Evolutionary conservation across 345 rosid species (phyloP), one percentile per base, ranked within the genome.

Genomic region (Salix exigua): DNA sequence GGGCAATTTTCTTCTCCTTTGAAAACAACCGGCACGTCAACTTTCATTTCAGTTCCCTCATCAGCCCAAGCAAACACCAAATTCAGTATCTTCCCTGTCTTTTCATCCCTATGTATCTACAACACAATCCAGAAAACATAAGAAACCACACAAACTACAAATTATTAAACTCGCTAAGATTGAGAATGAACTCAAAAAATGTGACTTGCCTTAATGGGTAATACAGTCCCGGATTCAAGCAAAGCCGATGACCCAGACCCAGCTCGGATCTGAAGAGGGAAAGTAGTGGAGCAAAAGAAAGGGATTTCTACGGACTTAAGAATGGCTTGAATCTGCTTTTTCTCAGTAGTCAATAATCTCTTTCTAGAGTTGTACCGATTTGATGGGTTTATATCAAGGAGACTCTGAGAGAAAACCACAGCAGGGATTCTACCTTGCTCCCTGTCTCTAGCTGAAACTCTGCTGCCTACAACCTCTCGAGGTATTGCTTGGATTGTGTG

Each of bases 51-150:
- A 2, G 89, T 87, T 8, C 94, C 98, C 9, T 90, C 91, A 70
- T 91, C 87, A 17, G 97, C 98, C 99, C 97, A 93, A 46, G 93
- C 91, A 63, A 96, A 90, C 17, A 93, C 97, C 87, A 96, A 81
- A 82, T 96, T 93, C 83, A 90, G 77, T 82, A 96, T 84, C 80
- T 84, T 88, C 79, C 99, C 98, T 19, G 86, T 88, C 83, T 88
- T 94, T 67, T 89, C 91, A 64, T 93, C 88, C 78, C 88, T 91
- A 77, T 93, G 99, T 79, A 96, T 75, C 99, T 95, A 82, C 46
- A 77, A 75, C 60, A 75, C 61, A 75, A 72, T 25, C 71, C 66
- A 35, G 72, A 72, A 58, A 38, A 48, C 48, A 31, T 30, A 61
- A 66, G 28, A 66, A 48, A 13, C 13, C 53, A 4, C 33, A 71